Evolutionary conservation across 768 basidiomycete genomes (phyloP), one percentile per base, ranked within the genome.

Genomic region (Rhodotorula diobovata): DNA sequence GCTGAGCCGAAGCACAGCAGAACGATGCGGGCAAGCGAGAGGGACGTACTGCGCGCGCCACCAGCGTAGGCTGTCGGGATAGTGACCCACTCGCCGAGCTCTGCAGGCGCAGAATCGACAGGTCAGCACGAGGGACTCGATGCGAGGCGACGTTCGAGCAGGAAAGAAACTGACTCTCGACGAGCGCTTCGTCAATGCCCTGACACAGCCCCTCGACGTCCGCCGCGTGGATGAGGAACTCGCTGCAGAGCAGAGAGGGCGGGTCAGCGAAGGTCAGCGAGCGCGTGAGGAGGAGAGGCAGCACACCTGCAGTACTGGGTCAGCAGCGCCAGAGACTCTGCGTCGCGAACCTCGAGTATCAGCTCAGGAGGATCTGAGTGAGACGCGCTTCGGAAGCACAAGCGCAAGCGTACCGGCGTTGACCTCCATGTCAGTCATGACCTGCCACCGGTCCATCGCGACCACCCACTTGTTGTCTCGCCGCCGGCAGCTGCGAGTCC

Each of bases 391-490:
- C 14, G 57, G 63, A 7, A 18, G 30, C 56, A 32, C 37, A 60
- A 46, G 16, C 41, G 18, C 54, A 30, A 23, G 18, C 77, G 43
- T 63, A 89, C 93, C 91, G 85, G 87, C 83, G 72, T 84, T 88
- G 28, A 99, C 90, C 77, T 91, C 88, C 88, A 92, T 92, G 77
- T 97, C 91, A 0, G 96, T 97, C 62, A 96, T 85, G 70, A 90
- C 89, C 78, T 95, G 94, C 96, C 96, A 99, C 79, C 92, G 94
- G 82, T 98, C 95, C 93, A 94, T 97, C 20, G 95, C 93, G 21
- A 99, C 90, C 45, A 92, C 83, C 96, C 96, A 99, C 72, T 83
- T 87, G 57, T 86, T 82, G 16, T 82, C 88, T 77, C 87, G 82
- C 74, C 86, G 85, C 30, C 95, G 87, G 81, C 95, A 99, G 79